These are phyloP conservation scores for Leishmania tropica DNA, from an alignment of 208 protist genomes.

Conservation along the genomic window DNA sequence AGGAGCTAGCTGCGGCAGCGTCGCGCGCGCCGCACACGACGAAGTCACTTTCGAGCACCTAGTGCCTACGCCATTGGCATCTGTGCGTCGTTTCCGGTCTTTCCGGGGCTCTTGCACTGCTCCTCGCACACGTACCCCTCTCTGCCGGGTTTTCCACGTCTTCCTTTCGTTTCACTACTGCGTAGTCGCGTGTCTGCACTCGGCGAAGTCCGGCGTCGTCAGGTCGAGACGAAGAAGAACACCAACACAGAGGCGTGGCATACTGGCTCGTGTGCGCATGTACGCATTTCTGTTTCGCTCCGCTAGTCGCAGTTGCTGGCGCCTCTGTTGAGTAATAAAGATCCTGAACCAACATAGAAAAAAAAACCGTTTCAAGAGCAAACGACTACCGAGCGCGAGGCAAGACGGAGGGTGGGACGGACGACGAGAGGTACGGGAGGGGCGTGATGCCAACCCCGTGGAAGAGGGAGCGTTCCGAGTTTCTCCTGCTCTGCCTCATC, in stretches of 20 bases:
- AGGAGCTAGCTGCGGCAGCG: constrained; percentile 29
- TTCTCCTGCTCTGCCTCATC: neutral
- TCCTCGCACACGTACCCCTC: neutral
- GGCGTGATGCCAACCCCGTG: neutral
- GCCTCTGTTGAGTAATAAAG: neutral
- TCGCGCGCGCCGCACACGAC: neutral
- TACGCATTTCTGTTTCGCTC: neutral
- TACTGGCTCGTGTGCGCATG: neutral
- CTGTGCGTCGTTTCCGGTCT: neutral
- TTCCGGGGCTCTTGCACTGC: neutral
- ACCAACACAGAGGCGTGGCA: neutral
- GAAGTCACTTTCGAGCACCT: neutral
- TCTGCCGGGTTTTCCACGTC: neutral
- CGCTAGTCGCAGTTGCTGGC: neutral
- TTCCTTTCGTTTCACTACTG: neutral
- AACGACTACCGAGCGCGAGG: neutral
- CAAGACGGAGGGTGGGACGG: no score
- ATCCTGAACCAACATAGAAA: neutral
- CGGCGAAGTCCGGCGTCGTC: neutral
- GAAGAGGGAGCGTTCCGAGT: neutral
- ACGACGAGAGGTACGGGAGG: no score
- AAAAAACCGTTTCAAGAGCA: neutral
- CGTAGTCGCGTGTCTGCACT: neutral
- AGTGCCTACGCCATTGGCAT: neutral
- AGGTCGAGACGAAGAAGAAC: neutral